These are phyloP conservation scores for Balakata baccata DNA, from an alignment of 345 rosid genomes.

Conservation along the genomic window DNA sequence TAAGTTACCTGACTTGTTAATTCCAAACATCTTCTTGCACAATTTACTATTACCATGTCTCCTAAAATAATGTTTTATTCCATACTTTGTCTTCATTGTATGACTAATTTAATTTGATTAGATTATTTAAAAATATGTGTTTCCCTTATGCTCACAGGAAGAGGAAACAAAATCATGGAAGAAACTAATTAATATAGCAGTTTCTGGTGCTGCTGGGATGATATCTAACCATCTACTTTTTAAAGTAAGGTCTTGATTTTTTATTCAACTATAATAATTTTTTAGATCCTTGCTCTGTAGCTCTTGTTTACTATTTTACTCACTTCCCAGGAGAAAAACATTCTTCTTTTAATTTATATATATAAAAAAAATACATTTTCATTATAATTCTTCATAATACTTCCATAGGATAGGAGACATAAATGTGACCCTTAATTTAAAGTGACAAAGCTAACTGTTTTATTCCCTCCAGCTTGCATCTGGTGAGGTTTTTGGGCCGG, in stretches of 20 bases:
- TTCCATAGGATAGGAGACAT: neutral
- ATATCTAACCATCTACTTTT: slow-evolving; percentile 91
- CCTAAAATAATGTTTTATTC: neutral
- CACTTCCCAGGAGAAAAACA: neutral
- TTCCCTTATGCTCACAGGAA: slow-evolving; percentile 46
- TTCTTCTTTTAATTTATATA: neutral
- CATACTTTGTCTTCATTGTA: neutral
- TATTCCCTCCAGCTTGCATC: slow-evolving; percentile 69
- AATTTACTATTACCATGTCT: neutral
- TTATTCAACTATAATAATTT: neutral
- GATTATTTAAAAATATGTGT: neutral
- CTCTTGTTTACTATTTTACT: neutral
- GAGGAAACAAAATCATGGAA: slow-evolving; percentile 94
- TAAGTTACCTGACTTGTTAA: neutral
- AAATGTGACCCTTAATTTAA: neutral
- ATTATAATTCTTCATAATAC: neutral
- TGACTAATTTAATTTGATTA: neutral
- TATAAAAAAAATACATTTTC: neutral
- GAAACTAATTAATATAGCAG: slow-evolving; percentile 68
- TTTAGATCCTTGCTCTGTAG: neutral
- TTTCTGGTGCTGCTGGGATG: slow-evolving; percentile 98
- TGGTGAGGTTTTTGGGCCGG: slow-evolving; percentile 85
- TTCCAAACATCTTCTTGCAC: neutral
- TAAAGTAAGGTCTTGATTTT: slow-evolving; percentile 54
- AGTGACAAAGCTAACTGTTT: neutral